Evolutionary conservation across 805 yeast species (phyloP).

Genomic region (Ogataea nitratoaversa): DNA sequence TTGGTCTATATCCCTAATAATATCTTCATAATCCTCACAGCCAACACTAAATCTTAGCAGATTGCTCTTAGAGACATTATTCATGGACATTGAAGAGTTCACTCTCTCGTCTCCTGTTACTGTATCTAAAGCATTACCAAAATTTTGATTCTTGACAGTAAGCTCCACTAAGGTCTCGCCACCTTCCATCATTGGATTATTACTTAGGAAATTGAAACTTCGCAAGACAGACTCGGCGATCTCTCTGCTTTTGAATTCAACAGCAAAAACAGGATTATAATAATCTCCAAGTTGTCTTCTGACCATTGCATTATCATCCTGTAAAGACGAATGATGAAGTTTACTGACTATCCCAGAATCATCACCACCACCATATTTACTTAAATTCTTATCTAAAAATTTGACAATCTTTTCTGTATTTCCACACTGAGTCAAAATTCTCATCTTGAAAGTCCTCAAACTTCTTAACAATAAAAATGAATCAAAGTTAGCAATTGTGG

Average conservation of each 20-base stretch:
- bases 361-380: conserved; percentile 24
- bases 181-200: conserved; percentile 42
- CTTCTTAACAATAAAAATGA: conserved; percentile 44
- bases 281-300: conserved; percentile 38
- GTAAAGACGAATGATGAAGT: conserved; percentile 45
- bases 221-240: conserved; percentile 39
- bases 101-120: neutral
- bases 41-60: conserved; percentile 50
- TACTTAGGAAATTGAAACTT: conserved; percentile 44
- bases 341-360: conserved; percentile 33
- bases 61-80: conserved; percentile 12
- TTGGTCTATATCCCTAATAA: conserved; percentile 42
- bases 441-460: conserved; percentile 46
- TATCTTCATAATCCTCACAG: conserved; percentile 48
- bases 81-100: conserved; percentile 5
- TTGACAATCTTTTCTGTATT: conserved; percentile 40
- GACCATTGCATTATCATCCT: conserved; percentile 34
- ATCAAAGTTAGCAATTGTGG: conserved; percentile 50
- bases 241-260: conserved; percentile 33
- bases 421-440: conserved; percentile 43
- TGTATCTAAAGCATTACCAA: conserved; percentile 7
- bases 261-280: conserved; percentile 46
- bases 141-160: conserved; percentile 32
- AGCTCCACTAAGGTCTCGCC: conserved; percentile 54
- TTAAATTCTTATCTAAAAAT: conserved; percentile 32